Conservation (phyloP, 345 rosid species). For the Tarenaya hassleriana region DNA sequence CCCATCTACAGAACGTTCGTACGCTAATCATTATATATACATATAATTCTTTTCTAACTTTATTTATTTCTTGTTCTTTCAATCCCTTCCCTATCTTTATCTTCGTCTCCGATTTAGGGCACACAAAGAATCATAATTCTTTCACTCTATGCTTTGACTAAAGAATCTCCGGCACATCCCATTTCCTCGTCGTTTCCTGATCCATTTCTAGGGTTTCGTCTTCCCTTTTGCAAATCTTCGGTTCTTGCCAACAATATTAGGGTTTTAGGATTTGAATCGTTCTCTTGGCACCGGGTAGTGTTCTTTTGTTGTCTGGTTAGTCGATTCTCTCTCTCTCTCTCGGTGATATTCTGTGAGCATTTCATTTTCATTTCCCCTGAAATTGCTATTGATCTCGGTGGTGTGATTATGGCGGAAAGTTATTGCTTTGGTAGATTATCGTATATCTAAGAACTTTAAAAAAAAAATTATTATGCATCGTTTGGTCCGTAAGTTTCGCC, state of each 20-base stretch:
- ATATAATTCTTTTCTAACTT: background rate
- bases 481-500: too few species aligned
- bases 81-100: conserved; percentile 13
- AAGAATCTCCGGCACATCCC: background rate
- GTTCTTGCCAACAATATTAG: too few species aligned
- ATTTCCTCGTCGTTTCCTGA: background rate
- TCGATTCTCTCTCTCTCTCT: too few species aligned
- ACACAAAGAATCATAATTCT: conserved; percentile 12
- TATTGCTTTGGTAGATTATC: background rate
- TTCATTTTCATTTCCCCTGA: background rate
- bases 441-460: background rate
- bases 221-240: too few species aligned
- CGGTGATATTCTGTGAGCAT: background rate
- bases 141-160: background rate
- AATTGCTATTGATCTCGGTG: background rate
- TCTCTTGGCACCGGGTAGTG: conserved; percentile 1
- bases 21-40: too few species aligned
- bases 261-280: conserved; percentile 16
- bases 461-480: too few species aligned
- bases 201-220: background rate
- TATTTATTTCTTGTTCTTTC: conserved; percentile 13
- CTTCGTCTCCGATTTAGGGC: conserved; percentile 31
- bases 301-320: conserved; percentile 4
- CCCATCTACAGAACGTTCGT: too few species aligned
- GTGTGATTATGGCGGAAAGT: background rate